Base-by-base conservation (phyloP, 2,329 filamentous ascomycete genomes). In the Calonectria fujianensis region DNA sequence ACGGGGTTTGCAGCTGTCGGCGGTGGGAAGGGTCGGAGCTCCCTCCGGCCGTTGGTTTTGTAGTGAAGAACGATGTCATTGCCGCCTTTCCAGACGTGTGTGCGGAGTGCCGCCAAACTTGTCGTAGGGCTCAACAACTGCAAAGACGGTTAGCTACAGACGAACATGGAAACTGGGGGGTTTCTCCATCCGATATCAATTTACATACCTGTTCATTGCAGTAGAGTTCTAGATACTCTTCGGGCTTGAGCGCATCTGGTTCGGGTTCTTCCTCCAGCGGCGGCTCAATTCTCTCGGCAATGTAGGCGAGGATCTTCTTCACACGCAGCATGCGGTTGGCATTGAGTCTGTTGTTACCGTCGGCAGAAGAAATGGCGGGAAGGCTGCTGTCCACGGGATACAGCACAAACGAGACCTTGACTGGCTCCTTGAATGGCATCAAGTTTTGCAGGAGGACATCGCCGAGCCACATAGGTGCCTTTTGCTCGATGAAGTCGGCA, bases 301-400 rank as follows among this genome's bases (percentile, higher is more conserved):
- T 92, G 81, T 99, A 99, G 0, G 93, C 92, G 73, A 98, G 87
- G 29, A 99, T 97, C 88, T 99, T 99, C 87, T 95, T 96, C 4
- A 97, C 95, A 61, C 97, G 92, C 66, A 99, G 89, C 97, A 99
- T 98, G 70, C 96, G 92, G 82, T 98, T 99, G 14, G 97, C 97
- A 83, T 98, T 99, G 67, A 99, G 89, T 31, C 97, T 93, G 78
- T 96, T 96, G 84, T 96, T 98, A 68, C 93, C 94, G 82, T 98
- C 96, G 5, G 92, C 85, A 31, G 92, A 91, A 39, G 94, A 91
- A 65, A 98, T 94, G 70, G 90, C 90, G 0, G 96, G 95, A 68
- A 98, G 87, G 35, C 70, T 78, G 32, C 90, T 86, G 78, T 95
- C 93, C 80, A 94, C 90, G 0, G 97, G 96, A 79, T 97, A 92